Evolutionary conservation across 2,329 filamentous ascomycete genomes (phyloP).

Genomic region (Lizonia empirigonia): DNA sequence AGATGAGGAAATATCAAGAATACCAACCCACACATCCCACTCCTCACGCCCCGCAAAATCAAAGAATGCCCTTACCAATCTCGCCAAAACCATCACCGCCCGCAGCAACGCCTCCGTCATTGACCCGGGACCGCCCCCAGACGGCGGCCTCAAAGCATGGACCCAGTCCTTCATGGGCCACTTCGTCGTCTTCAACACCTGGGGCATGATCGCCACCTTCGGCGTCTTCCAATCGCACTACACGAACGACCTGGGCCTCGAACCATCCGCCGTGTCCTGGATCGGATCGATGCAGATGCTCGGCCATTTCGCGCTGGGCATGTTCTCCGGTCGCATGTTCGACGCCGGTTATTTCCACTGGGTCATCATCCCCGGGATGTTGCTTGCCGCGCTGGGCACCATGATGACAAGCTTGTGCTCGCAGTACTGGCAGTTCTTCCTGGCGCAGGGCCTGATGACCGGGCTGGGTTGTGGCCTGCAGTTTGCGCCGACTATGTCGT

Average conservation of each 20-base stretch:
- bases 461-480: slow-evolving; percentile 46
- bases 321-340: slow-evolving; percentile 58
- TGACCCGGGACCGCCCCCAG: slow-evolving; percentile 47
- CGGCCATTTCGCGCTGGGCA: slow-evolving; percentile 57
- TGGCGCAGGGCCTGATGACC: slow-evolving; percentile 44
- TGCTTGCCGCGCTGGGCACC: slow-evolving; percentile 54
- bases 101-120: slow-evolving; percentile 42
- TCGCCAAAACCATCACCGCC: slow-evolving; percentile 36
- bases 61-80: slow-evolving; percentile 18
- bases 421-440: slow-evolving; percentile 56
- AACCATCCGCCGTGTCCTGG: slow-evolving; percentile 57
- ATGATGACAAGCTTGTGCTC: slow-evolving; percentile 59
- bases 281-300: slow-evolving; percentile 59
- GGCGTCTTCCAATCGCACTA: slow-evolving; percentile 48
- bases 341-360: slow-evolving; percentile 59
- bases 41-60: slow-evolving; percentile 15
- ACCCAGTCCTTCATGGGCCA: slow-evolving; percentile 46
- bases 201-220: slow-evolving; percentile 47
- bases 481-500: slow-evolving; percentile 40
- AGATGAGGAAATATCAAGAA: slow-evolving; percentile 18
- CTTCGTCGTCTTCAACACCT: slow-evolving; percentile 46
- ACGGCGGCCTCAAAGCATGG: slow-evolving; percentile 48
- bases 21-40: slow-evolving; percentile 18
- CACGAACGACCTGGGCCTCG: slow-evolving; percentile 31
- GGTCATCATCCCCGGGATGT: slow-evolving; percentile 50